Base-by-base conservation (phyloP, 768 basidiomycete genomes). In the Dacryopinax primogenitus region DNA sequence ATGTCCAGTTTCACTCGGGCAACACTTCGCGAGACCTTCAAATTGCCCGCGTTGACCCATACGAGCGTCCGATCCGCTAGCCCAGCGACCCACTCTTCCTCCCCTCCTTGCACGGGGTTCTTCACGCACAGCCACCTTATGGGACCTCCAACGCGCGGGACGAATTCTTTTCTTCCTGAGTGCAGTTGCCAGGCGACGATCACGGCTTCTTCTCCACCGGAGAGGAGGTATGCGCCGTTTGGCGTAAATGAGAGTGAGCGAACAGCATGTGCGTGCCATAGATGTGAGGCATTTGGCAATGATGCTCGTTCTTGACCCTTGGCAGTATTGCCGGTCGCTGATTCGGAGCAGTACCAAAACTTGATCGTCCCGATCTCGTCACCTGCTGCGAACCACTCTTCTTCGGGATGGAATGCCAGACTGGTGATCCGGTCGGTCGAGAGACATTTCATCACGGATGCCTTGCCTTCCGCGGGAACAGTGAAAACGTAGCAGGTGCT, bases 231-330 rank as follows among this genome's bases (percentile, higher is more conserved):
- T 7, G 92, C 87, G 13, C 96, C 96, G 69, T 95, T 93, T 13
- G 86, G 76, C 0, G 92, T 90, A 74, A 98, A 99, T 0, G 85
- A 79, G 30, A 99, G 73, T 0, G 91, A 86, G 1, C 88, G 85
- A 18, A 98, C 90, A 2, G 92, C 83, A 73, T 98, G 95, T 1
- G 95, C 89, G 72, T 99, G 96, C 96, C 96, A 99, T 75, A 97
- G 95, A 63, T 97, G 76, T 3, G 85, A 82, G 1, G 90, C 86
- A 0, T 92, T 94, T 71, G 90, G 88, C 0, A 92, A 83, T 81
- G 81, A 18, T 76, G 71, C 12, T 78, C 76, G 36, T 67, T 36
- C 33, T 76, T 72, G 28, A 81, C 72, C 26, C 78, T 78, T 63
- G 33, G 73, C 70, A 18, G 87, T 82, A 67, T 86, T 83, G 18